Percentiles rank a stretch among this genome's conserved stretches.
Evolutionary conservation across 2,329 filamentous ascomycete species (phyloP).

Genomic region (Pseudogymnoascus sp.): DNA sequence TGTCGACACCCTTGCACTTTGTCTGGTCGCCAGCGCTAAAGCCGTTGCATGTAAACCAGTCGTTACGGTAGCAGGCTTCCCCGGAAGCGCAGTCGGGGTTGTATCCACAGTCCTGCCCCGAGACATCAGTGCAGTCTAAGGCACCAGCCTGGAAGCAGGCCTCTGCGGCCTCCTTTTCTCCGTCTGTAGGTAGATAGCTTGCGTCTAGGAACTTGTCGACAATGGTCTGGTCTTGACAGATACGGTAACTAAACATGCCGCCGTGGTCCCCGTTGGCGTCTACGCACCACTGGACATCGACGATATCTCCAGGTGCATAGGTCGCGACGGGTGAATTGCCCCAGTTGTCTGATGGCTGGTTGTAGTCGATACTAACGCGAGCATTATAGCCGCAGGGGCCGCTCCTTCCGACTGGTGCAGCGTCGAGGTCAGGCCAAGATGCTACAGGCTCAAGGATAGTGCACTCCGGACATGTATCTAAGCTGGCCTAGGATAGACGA

Average conservation of each 20-base stretch:
- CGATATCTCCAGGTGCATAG: conserved; percentile 37
- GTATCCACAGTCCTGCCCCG: conserved; percentile 41
- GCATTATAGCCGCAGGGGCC: conserved; percentile 48
- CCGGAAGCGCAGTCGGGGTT: conserved; percentile 39
- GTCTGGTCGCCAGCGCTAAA: conserved; percentile 29
- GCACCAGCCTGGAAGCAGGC: conserved; percentile 42
- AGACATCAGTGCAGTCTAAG: conserved; percentile 41
- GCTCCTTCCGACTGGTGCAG: conserved; percentile 38
- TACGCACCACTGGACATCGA: conserved; percentile 47
- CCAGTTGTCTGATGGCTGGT: conserved; percentile 41
- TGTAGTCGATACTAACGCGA: conserved; percentile 39
- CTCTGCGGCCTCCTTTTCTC: conserved; percentile 45
- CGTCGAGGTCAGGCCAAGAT: conserved; percentile 41
- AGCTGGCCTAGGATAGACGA: conserved; percentile 31
- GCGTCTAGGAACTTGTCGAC: conserved; percentile 43
- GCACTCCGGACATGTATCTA: conserved; percentile 46
- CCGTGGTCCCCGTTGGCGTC: conserved; percentile 50
- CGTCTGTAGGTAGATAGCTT: conserved; percentile 39
- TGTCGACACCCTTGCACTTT: conserved; percentile 36
- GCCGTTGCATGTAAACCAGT: conserved; percentile 47
- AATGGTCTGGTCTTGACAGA: conserved; percentile 43
- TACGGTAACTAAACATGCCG: conserved; percentile 48
- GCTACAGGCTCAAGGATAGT: conserved; percentile 45
- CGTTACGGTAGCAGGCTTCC: conserved; percentile 40
- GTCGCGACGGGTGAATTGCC: conserved; percentile 35